Percentiles rank a stretch among this genome's conserved stretches.
phyloP scores from a whole-genome alignment of 768 basidiomycete species.

The Mycena rebaudengoi region DNA sequence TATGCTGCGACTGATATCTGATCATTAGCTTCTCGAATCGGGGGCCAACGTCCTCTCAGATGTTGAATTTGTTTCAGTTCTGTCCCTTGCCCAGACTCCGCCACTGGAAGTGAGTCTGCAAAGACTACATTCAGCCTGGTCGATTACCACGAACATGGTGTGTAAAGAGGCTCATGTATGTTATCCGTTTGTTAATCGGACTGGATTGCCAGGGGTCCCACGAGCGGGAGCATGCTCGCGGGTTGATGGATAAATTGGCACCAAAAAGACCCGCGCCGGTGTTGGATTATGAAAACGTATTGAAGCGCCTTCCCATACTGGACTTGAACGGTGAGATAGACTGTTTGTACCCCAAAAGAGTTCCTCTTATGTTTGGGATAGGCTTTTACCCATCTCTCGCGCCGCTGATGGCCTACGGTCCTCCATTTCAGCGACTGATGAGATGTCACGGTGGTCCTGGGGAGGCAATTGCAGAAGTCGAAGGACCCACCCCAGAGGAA shows the following conservation, averaged over 20 bases:
- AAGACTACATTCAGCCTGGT: background rate
- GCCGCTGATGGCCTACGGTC: background rate
- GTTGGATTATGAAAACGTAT: background rate
- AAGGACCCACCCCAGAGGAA: background rate
- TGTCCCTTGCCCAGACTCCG: background rate
- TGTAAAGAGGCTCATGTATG: background rate
- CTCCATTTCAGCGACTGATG: conserved; percentile 2
- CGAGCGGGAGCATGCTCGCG: conserved; percentile 7
- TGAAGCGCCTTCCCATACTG: background rate
- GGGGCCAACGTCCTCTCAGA: background rate
- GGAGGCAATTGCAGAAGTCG: conserved; percentile 5
- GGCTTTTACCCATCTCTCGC: background rate
- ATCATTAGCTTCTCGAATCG: background rate
- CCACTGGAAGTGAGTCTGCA: background rate
- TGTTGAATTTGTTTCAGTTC: background rate
- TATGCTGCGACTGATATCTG: background rate
- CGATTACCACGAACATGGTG: background rate
- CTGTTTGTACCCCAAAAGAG: background rate
- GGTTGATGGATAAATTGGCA: conserved; percentile 2
- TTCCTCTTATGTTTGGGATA: background rate
- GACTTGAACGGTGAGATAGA: background rate
- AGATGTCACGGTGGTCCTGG: conserved; percentile 8
- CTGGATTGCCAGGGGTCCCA: background rate
- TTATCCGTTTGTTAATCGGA: background rate
- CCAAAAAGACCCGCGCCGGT: background rate